phyloP scores from a whole-genome alignment of 768 basidiomycete species.

The Lactarius indigo region DNA sequence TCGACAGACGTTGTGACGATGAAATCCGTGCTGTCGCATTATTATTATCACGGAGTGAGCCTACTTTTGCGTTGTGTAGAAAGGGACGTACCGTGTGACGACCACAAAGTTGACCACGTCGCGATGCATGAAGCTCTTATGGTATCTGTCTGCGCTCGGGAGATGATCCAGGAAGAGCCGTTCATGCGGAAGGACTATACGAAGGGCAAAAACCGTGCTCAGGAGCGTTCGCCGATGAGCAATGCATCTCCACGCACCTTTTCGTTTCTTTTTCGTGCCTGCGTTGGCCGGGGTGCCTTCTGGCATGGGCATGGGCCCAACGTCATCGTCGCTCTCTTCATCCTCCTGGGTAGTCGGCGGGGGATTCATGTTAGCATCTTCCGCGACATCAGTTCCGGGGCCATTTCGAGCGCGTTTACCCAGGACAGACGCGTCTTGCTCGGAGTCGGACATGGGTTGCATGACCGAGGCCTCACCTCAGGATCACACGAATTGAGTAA shows the following conservation, averaged over 20 bases:
- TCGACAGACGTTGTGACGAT: slow-evolving; percentile 92
- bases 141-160: slow-evolving; percentile 89
- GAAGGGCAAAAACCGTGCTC: not conserved
- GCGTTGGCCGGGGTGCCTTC: slow-evolving; percentile 39
- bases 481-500: not conserved
- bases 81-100: slow-evolving; percentile 72
- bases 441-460: slow-evolving; percentile 33
- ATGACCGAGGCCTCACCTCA: not conserved
- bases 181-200: slow-evolving; percentile 87
- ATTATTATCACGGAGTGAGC: not conserved
- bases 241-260: slow-evolving; percentile 49
- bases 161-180: slow-evolving; percentile 88
- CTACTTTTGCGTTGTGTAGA: not conserved
- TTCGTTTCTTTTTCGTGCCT: slow-evolving; percentile 71
- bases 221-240: not conserved
- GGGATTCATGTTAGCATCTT: slow-evolving; percentile 30
- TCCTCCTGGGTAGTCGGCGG: slow-evolving; percentile 42
- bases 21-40: slow-evolving; percentile 72
- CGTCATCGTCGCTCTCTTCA: slow-evolving; percentile 66
- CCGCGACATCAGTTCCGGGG: slow-evolving; percentile 26
- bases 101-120: slow-evolving; percentile 87
- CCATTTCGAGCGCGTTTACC: slow-evolving; percentile 59
- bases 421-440: slow-evolving; percentile 51
- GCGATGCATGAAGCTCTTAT: slow-evolving; percentile 97
- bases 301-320: slow-evolving; percentile 87